phyloP scores from a whole-genome alignment of 306 rosid species.

The Cotoneaster glaucophyllus region DNA sequence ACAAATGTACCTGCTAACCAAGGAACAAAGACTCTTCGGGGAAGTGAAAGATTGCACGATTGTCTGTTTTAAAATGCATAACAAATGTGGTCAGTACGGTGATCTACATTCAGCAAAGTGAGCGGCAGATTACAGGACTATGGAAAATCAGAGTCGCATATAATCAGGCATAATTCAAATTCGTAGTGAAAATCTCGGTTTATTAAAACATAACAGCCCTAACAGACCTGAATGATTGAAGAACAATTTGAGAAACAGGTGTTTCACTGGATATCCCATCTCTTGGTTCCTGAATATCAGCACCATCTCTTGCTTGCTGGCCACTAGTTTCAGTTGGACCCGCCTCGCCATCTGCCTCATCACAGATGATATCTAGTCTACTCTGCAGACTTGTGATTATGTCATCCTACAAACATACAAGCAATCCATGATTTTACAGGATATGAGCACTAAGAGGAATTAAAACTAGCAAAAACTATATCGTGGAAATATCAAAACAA shows the following conservation, averaged over 20 bases:
- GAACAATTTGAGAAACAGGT: conserved; percentile 39
- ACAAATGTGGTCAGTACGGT: conserved; percentile 1
- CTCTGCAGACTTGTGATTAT: conserved; percentile 75
- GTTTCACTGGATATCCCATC: conserved; percentile 43
- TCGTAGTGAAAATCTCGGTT: neutral
- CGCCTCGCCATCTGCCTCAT: conserved; percentile 60
- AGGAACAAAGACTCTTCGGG: conserved; percentile 85
- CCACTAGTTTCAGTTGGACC: conserved; percentile 26
- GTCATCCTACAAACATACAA: conserved; percentile 54
- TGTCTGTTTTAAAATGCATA: conserved; percentile 42
- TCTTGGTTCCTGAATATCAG: conserved; percentile 29
- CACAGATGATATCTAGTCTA: conserved; percentile 85
- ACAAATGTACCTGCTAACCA: conserved; percentile 65
- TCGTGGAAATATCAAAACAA: neutral
- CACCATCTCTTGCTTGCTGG: conserved; percentile 29
- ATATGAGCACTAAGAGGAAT: neutral
- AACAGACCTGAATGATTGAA: conserved; percentile 50
- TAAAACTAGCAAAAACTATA: neutral
- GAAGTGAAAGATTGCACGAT: conserved; percentile 62
- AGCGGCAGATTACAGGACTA: neutral
- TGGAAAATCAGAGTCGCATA: neutral
- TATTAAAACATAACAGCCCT: neutral
- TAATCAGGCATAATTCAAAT: neutral
- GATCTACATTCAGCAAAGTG: neutral
- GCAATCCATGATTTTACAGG: neutral